Base-by-base conservation (phyloP, 352 stramenopile genomes). In the Pythium inflatum region DNA sequence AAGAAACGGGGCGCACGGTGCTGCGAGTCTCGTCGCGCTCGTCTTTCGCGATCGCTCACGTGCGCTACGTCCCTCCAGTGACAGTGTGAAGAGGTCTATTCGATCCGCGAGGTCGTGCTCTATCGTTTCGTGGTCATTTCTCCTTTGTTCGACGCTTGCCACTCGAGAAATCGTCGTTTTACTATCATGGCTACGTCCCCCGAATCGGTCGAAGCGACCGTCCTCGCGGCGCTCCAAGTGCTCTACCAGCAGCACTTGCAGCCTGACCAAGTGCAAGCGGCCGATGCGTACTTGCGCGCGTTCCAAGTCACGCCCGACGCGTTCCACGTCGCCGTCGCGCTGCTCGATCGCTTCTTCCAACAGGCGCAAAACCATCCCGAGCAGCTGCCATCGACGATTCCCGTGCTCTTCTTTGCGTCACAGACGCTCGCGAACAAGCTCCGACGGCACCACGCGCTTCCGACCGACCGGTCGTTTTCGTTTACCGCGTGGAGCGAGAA, bases 391-490 rank as follows among this genome's bases (percentile, higher is more conserved):
- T 12, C 41, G 16, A 40, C 59, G 24, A 71, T 89, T 14, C 83
- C 86, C 14, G 73, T 85, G 24, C 72, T 91, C 27, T 94, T 93
- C 73, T 94, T 94, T 72, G 78, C 87, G 24, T 76, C 87, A 20
- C 87, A 94, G 77, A 94, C 87, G 68, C 77, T 94, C 53, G 84
- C 85, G n/a, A 92, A 83, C 74, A 93, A 93, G 69, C 62, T 94
- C 20, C 83, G 87, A 6, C 82, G 85, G 24, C 78, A 91, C 46
- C 76, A 83, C 34, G 66, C 68, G 63, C 71, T 88, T 62, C 77
- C 77, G 0, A 27, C 59, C 25, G 64, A 75, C 33, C 34, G 53
- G 33, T 22, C 62, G 36, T 75, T 56, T 51, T 78, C 75, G 56
- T 70, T 81, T 36, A 59, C 67, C 20, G 63, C 62, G 25, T 90